Evolutionary conservation across 2,329 filamentous ascomycete species (phyloP).

Genomic region (Monosporascus sp.): DNA sequence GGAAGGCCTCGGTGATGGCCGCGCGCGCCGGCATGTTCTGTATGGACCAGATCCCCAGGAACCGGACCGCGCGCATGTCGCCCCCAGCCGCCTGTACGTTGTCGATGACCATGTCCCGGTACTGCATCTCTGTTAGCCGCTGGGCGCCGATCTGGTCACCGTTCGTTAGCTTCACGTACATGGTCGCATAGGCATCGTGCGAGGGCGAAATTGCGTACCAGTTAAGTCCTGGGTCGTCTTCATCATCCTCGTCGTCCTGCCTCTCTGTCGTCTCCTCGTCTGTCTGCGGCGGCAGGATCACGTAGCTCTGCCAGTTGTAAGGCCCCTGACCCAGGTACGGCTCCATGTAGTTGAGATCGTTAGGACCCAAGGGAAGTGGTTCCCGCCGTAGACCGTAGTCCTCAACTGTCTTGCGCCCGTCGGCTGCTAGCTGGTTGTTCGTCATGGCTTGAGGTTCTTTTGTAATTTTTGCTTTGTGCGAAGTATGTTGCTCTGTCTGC

Average conservation of each 20-base stretch:
- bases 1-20: neutral
- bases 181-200: conserved; percentile 5
- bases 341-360: neutral
- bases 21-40: neutral
- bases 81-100: conserved; percentile 8
- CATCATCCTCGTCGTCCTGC: too few relatives aligned
- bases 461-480: too few relatives aligned
- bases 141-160: neutral
- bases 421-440: neutral
- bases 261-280: neutral
- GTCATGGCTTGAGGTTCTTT: too few relatives aligned
- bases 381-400: neutral
- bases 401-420: neutral
- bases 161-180: neutral
- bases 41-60: conserved; percentile 1
- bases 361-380: neutral
- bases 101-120: conserved; percentile 12
- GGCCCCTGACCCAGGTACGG: neutral
- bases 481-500: too few relatives aligned
- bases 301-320: neutral
- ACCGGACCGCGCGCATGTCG: conserved; percentile 4
- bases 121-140: conserved; percentile 5
- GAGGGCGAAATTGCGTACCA: conserved; percentile 3
- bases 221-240: neutral
- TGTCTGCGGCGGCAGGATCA: neutral